Conservation (phyloP, 495 filamentous ascomycete species). For the Penicillium silybi region DNA sequence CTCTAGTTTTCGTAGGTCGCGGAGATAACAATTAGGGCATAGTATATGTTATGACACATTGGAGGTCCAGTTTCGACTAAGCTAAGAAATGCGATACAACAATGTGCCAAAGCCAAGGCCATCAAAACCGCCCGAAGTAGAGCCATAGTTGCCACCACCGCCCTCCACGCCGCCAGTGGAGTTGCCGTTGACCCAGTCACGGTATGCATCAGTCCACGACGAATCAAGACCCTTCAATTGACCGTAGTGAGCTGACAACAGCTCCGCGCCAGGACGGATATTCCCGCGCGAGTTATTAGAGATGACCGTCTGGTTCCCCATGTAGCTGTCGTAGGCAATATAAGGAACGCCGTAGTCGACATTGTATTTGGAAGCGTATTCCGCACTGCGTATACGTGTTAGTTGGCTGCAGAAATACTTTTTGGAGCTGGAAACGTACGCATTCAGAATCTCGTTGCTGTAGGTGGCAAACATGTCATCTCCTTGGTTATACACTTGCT, state of each 20-base stretch:
- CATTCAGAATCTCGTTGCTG: constrained; percentile 33
- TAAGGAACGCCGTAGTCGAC: constrained; percentile 40
- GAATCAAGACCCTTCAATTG: constrained; percentile 30
- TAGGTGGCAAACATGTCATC: constrained; percentile 32
- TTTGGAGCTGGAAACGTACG: constrained; percentile 11
- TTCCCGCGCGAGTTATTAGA: constrained; percentile 22
- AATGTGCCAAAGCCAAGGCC: constrained; percentile 36
- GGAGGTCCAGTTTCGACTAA: too few relatives aligned
- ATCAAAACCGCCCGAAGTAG: constrained; percentile 32
- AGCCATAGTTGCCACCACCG: constrained; percentile 34
- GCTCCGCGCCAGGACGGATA: constrained; percentile 36
- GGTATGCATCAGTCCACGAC: constrained; percentile 31
- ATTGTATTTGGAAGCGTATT: constrained; percentile 44
- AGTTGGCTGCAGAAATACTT: not conserved
- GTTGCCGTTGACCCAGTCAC: constrained; percentile 23
- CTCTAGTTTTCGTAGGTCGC: too few relatives aligned
- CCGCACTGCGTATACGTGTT: constrained; percentile 19
- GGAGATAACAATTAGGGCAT: too few relatives aligned
- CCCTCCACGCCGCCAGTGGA: constrained; percentile 27
- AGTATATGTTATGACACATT: too few relatives aligned
- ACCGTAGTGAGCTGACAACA: constrained; percentile 39
- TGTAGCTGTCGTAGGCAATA: constrained; percentile 31
- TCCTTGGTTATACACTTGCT: constrained; percentile 41
- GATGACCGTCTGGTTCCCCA: constrained; percentile 33
- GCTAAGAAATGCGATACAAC: constrained; percentile 25